phyloP scores from a whole-genome alignment of 805 yeast genomes.

The Grigorovia jiainica region DNA sequence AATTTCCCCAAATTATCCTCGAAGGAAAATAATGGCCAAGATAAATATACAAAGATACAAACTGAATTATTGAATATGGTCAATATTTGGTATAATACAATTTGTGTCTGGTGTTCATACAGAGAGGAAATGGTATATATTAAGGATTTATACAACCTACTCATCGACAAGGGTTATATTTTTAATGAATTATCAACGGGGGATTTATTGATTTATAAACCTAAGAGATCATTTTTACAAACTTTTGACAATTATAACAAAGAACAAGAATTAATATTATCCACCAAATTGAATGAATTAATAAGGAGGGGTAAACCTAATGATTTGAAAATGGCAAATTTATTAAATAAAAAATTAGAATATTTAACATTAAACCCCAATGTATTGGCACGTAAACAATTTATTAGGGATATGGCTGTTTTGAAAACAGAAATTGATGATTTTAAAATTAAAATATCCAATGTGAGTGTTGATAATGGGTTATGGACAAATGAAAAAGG shows the following conservation, averaged over 20 bases:
- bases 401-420: neutral
- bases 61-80: conserved; percentile 69
- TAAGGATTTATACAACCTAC: conserved; percentile 86
- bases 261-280: conserved; percentile 83
- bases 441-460: neutral
- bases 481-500: neutral
- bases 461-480: neutral
- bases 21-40: conserved; percentile 3
- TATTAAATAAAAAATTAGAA: conserved; percentile 71
- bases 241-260: conserved; percentile 79
- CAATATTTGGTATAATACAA: conserved; percentile 93
- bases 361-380: neutral
- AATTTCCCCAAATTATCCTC: conserved; percentile 93
- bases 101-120: conserved; percentile 78
- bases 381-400: neutral
- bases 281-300: conserved; percentile 89
- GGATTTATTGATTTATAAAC: conserved; percentile 86
- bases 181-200: conserved; percentile 85
- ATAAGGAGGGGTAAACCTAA: conserved; percentile 90
- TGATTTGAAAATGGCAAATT: conserved; percentile 89
- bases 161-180: conserved; percentile 78
- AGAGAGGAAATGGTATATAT: conserved; percentile 85
- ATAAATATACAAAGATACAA: conserved; percentile 71
- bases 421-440: neutral
- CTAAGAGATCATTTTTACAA: conserved; percentile 64